A percentile compares a stretch with the other conserved stretches of the same genome.
These are phyloP conservation scores for Cochliopodium minus DNA, from an alignment of 208 protist genomes.

Conservation along the genomic window DNA sequence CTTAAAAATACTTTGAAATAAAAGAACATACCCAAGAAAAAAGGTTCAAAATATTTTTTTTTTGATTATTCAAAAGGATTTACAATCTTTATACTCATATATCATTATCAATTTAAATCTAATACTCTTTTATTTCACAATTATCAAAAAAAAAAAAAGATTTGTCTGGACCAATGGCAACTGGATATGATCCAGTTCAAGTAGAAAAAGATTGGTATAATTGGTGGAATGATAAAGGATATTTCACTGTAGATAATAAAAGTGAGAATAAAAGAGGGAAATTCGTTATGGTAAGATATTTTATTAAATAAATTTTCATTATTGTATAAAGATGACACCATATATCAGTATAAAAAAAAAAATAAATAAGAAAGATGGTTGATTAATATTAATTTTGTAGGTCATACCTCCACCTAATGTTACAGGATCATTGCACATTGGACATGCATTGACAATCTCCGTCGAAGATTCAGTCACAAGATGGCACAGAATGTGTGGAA, in stretches of 20 bases:
- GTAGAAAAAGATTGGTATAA: constrained; percentile 91
- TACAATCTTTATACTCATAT: neutral
- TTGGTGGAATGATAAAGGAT: constrained; percentile 89
- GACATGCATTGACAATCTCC: constrained; percentile 90
- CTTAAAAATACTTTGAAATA: too few species aligned
- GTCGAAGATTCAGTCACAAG: constrained; percentile 83
- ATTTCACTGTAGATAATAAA: constrained; percentile 74
- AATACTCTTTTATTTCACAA: neutral
- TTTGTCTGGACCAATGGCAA: constrained; percentile 37
- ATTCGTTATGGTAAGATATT: neutral
- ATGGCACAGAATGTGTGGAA: constrained; percentile 85
- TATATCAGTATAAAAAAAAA: constrained; percentile 33
- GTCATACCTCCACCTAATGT: constrained; percentile 98
- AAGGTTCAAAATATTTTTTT: neutral
- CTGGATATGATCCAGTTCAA: constrained; percentile 62
- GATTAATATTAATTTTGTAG: too few species aligned
- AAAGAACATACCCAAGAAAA: too few species aligned
- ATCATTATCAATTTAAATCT: neutral
- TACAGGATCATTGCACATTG: constrained; percentile 95
- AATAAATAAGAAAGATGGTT: constrained; percentile 55
- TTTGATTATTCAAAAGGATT: neutral
- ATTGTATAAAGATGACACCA: neutral
- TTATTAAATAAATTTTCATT: neutral
- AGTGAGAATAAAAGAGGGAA: constrained; percentile 24
- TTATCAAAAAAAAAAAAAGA: neutral